Evolutionary conservation across 768 basidiomycete species (phyloP), one percentile per base, ranked within the genome.

Genomic region (Lentinula guzmanii): DNA sequence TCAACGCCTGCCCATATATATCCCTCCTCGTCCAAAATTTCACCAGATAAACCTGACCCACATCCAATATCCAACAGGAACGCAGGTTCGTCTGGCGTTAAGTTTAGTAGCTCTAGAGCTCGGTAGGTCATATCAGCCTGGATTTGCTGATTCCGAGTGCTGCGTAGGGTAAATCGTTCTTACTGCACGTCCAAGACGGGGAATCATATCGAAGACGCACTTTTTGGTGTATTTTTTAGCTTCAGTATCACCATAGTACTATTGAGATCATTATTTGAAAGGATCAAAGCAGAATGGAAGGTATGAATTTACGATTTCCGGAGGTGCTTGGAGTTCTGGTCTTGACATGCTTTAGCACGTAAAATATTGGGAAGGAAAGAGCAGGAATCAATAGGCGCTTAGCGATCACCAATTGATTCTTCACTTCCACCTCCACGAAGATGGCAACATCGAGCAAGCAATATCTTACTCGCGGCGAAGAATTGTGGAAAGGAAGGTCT

Each of bases 101-200:
- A 75, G 66, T 87, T 90, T 46, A 98, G 80, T 10, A 99, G 80
- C 71, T 98, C 97, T 37, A 99, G 76, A 2, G 95, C 95, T 66
- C 97, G 84, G 67, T 95, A 91, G 15, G 97, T 97, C 97, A 99
- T 98, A 64, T 95, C 89, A 9, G 94, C 90, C 70, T 99, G 97
- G 63, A 99, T 95, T 71, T 90, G 88, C 72, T 98, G 95, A 69
- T 96, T 93, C 58, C 97, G 94, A 34, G 95, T 87, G 76, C 95
- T 97, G 37, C 42, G 63, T 52, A 33, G 39, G 59, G 52, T 42
- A 59, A 13, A 21, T 33, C 58, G 24, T 61, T 18, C 16, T 52
- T 65, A 66, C 61, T 71, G 70, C 61, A 53, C 63, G 53, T 55
- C 60, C 18, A 52, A 60, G 7, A 52, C 58, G 42, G 52, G 21